Percentiles rank a stretch among this genome's conserved stretches.
phyloP scores from a whole-genome alignment of 495 filamentous ascomycete species.

The Aspergillus carlsbadensis region DNA sequence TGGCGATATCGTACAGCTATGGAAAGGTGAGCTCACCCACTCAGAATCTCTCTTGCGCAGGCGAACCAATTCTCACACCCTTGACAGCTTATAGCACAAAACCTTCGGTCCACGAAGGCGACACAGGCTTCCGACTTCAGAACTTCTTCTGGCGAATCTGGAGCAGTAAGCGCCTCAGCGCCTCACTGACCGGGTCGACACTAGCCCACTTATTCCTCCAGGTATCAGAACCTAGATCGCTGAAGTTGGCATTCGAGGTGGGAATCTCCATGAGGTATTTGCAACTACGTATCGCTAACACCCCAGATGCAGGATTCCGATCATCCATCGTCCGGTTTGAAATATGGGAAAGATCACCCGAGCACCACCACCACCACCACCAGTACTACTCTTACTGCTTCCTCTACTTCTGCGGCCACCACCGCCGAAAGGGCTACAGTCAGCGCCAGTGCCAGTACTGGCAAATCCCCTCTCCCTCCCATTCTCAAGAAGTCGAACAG shows the following conservation, averaged over 20 bases:
- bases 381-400: not conserved
- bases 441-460: not conserved
- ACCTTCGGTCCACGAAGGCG: constrained; percentile 34
- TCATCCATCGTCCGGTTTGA: constrained; percentile 1
- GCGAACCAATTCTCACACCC: constrained; percentile 9
- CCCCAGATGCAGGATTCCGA: constrained; percentile 6
- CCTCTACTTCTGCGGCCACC: too few relatives aligned
- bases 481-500: constrained; percentile 40
- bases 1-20: constrained; percentile 40
- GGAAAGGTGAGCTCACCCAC: constrained; percentile 43
- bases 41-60: not conserved
- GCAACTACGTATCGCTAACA: not conserved
- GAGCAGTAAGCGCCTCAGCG: constrained; percentile 32
- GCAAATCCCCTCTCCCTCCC: constrained; percentile 27
- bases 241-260: constrained; percentile 1
- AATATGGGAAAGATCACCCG: constrained; percentile 6
- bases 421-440: not conserved
- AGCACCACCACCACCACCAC: not conserved
- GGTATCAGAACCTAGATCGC: constrained; percentile 33
- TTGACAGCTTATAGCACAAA: constrained; percentile 44
- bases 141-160: constrained; percentile 57
- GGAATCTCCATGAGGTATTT: not conserved
- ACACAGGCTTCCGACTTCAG: constrained; percentile 45
- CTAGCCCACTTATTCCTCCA: constrained; percentile 41
- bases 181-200: constrained; percentile 29